Evolutionary conservation across 1,139 yeast species (phyloP).

Genomic region (Candida sanyaensis): DNA sequence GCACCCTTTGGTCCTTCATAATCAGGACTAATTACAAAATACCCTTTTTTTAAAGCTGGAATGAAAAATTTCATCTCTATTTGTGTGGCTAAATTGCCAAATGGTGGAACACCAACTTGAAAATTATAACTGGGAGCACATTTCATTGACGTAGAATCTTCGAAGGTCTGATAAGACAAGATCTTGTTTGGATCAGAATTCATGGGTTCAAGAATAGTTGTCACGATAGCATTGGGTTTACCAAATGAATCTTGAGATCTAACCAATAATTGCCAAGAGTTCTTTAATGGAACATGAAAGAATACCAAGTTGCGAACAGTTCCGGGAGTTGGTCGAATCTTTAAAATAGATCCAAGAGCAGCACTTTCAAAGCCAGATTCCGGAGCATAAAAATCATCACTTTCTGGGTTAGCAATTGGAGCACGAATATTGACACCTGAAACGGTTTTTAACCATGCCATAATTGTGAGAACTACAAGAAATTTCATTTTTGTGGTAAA

Average conservation of each 20-base stretch:
- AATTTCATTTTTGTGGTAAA: neutral
- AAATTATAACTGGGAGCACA: slow-evolving; percentile 19
- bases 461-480: neutral
- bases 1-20: slow-evolving; percentile 23
- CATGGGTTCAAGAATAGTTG: slow-evolving; percentile 34
- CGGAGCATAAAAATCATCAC: slow-evolving; percentile 31
- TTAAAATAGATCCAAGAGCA: slow-evolving; percentile 28
- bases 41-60: slow-evolving; percentile 25
- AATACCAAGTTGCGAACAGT: slow-evolving; percentile 17
- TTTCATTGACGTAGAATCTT: slow-evolving; percentile 16
- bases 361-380: slow-evolving; percentile 26
- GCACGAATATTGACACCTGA: neutral
- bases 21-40: slow-evolving; percentile 27
- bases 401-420: slow-evolving; percentile 2
- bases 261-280: slow-evolving; percentile 34
- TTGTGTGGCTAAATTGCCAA: slow-evolving; percentile 15
- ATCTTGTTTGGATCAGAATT: slow-evolving; percentile 25
- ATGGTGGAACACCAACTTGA: slow-evolving; percentile 13
- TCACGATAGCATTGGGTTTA: slow-evolving; percentile 29
- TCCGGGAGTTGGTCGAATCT: slow-evolving; percentile 24
- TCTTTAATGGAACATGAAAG: slow-evolving; percentile 16
- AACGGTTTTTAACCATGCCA: neutral
- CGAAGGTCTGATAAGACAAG: slow-evolving; percentile 20
- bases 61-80: slow-evolving; percentile 23
- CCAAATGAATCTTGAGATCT: slow-evolving; percentile 33